phyloP scores from a whole-genome alignment of 2,329 filamentous ascomycete species.

The Didymella exigua region DNA sequence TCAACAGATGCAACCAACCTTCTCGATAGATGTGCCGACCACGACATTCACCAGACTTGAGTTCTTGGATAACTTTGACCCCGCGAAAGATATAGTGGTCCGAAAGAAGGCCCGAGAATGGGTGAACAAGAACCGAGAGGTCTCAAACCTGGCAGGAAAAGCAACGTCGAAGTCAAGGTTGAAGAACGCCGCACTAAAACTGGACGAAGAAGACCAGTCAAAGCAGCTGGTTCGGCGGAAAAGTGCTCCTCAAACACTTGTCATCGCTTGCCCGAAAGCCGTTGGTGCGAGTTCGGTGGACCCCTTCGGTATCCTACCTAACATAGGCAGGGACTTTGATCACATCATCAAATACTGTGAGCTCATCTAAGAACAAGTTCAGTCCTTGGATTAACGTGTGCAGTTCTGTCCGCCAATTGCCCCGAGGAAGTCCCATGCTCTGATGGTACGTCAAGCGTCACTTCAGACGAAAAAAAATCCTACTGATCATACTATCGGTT shows the following conservation, averaged over 20 bases:
- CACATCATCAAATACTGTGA: constrained; percentile 35
- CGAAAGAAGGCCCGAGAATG: constrained; percentile 37
- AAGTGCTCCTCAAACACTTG: not conserved
- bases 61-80: constrained; percentile 33
- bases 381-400: not conserved
- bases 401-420: constrained; percentile 26
- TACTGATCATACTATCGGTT: not conserved
- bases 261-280: not conserved
- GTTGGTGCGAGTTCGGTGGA: constrained; percentile 19
- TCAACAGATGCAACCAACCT: constrained; percentile 30
- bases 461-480: too few species aligned
- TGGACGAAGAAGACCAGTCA: constrained; percentile 3
- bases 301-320: constrained; percentile 27
- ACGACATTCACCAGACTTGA: constrained; percentile 19
- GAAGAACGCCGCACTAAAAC: constrained; percentile 1
- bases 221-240: not conserved
- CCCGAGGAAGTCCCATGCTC: constrained; percentile 28
- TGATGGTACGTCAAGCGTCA: not conserved
- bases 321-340: constrained; percentile 28
- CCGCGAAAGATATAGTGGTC: constrained; percentile 27
- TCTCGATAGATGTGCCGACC: constrained; percentile 23
- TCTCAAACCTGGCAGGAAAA: constrained; percentile 6
- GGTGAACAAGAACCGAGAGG: constrained; percentile 29
- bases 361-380: not conserved
- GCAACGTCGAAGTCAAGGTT: not conserved